These are phyloP conservation scores for Myxozyma mucilagina DNA, from an alignment of 805 yeast genomes.

Conservation along the genomic window DNA sequence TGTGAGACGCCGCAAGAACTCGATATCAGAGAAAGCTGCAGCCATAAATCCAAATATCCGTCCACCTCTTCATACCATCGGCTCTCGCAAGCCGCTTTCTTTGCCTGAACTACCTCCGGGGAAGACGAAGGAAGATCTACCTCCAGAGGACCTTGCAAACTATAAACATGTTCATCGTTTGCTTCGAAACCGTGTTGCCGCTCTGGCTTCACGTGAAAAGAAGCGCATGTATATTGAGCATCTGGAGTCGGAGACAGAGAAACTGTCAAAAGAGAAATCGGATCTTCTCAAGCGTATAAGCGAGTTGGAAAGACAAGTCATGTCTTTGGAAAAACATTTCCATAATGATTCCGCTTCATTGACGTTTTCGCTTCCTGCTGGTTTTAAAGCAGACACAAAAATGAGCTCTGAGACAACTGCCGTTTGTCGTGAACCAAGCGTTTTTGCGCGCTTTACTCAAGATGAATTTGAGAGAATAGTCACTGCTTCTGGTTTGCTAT, in stretches of 20 bases:
- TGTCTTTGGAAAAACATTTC: background rate
- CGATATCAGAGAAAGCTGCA: slow-evolving; percentile 30
- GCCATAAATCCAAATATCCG: slow-evolving; percentile 19
- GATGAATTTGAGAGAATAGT: slow-evolving; percentile 13
- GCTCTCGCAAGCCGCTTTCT: slow-evolving; percentile 29
- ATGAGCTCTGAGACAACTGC: background rate
- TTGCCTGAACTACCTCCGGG: slow-evolving; percentile 32
- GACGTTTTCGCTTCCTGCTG: background rate
- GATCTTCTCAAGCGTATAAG: background rate
- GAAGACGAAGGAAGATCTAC: slow-evolving; percentile 30
- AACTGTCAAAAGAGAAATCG: slow-evolving; percentile 10
- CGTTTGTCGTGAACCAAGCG: background rate
- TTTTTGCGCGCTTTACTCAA: background rate
- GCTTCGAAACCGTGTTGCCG: slow-evolving; percentile 30
- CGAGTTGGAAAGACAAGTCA: slow-evolving; percentile 9
- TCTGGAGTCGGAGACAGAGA: slow-evolving; percentile 16
- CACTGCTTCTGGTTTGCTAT: slow-evolving; percentile 13
- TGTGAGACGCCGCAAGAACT: slow-evolving; percentile 30
- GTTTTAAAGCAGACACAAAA: background rate
- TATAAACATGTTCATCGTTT: slow-evolving; percentile 29
- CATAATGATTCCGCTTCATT: background rate
- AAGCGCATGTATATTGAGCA: slow-evolving; percentile 27
- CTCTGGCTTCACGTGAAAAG: slow-evolving; percentile 31
- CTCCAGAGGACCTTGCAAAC: slow-evolving; percentile 28
- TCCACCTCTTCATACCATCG: slow-evolving; percentile 30